Conservation (phyloP, 768 basidiomycete species). For the Amanita thiersii region DNA sequence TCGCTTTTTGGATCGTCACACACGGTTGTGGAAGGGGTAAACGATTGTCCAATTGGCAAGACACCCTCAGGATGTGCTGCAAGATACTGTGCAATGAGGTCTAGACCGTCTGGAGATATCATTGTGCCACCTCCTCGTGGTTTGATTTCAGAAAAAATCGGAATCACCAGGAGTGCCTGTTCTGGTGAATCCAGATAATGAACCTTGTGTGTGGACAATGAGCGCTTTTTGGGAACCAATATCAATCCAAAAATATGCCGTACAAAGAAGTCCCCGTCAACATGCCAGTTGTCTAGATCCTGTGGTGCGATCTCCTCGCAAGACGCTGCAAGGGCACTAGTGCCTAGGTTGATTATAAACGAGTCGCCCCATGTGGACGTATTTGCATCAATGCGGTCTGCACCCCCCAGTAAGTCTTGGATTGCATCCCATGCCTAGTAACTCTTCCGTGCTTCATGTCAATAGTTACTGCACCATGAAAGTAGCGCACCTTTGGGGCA, state of each 20-base stretch:
- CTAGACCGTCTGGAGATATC: slow-evolving; percentile 51
- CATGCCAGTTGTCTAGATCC: slow-evolving; percentile 57
- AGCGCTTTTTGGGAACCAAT: neutral
- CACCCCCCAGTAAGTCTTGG: slow-evolving; percentile 50
- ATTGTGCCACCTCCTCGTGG: slow-evolving; percentile 50
- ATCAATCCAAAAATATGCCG: slow-evolving; percentile 10
- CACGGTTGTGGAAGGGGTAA: slow-evolving; percentile 37
- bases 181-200: slow-evolving; percentile 62
- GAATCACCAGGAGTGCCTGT: slow-evolving; percentile 55
- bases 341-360: slow-evolving; percentile 58
- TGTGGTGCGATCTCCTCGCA: slow-evolving; percentile 24
- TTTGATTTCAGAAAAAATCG: slow-evolving; percentile 49
- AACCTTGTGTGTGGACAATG: slow-evolving; percentile 23
- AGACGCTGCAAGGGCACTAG: slow-evolving; percentile 27
- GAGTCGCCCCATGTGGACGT: slow-evolving; percentile 46
- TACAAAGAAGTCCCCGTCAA: slow-evolving; percentile 52
- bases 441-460: neutral
- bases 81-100: slow-evolving; percentile 40
- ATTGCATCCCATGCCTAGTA: slow-evolving; percentile 52
- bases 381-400: slow-evolving; percentile 45
- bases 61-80: slow-evolving; percentile 46
- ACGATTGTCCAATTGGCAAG: slow-evolving; percentile 32
- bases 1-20: slow-evolving; percentile 26
- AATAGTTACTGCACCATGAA: neutral
- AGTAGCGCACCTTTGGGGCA: slow-evolving; percentile 36